These are phyloP conservation scores for Blepharisma japonicum DNA, from an alignment of 73 alveolate genomes.

Conservation along the genomic window DNA sequence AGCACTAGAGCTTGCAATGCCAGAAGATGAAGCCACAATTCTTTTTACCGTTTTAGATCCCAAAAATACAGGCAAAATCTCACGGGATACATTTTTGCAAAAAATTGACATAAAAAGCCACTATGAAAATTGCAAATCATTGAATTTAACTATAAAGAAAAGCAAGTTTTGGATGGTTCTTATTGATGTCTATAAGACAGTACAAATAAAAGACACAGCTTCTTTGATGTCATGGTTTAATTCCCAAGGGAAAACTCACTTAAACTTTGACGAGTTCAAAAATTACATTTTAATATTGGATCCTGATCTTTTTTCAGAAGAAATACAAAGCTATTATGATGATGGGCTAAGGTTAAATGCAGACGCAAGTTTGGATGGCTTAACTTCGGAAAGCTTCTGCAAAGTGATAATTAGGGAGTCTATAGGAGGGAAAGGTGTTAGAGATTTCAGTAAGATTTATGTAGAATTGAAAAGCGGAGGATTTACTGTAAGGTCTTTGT, in stretches of 20 bases:
- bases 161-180: not conserved
- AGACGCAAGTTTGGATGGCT: constrained; percentile 12
- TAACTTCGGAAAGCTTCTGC: not conserved
- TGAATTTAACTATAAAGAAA: not conserved
- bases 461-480: not conserved
- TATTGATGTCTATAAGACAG: constrained; percentile 23
- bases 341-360: not conserved
- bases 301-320: not conserved
- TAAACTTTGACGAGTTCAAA: constrained; percentile 1
- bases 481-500: too few species aligned
- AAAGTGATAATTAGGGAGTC: not conserved
- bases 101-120: not conserved
- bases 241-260: not conserved
- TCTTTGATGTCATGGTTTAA: not conserved
- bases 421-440: constrained; percentile 2
- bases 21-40: not conserved
- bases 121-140: not conserved
- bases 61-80: not conserved
- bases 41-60: not conserved
- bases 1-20: not conserved
- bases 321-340: not conserved
- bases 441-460: constrained; percentile 21
- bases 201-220: constrained; percentile 21
- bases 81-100: constrained; percentile 19
- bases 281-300: not conserved